Percentiles rank a stretch among this genome's conserved stretches.
Evolutionary conservation across 495 filamentous ascomycete species (phyloP).

Genomic region (Sordaria brevicollis): DNA sequence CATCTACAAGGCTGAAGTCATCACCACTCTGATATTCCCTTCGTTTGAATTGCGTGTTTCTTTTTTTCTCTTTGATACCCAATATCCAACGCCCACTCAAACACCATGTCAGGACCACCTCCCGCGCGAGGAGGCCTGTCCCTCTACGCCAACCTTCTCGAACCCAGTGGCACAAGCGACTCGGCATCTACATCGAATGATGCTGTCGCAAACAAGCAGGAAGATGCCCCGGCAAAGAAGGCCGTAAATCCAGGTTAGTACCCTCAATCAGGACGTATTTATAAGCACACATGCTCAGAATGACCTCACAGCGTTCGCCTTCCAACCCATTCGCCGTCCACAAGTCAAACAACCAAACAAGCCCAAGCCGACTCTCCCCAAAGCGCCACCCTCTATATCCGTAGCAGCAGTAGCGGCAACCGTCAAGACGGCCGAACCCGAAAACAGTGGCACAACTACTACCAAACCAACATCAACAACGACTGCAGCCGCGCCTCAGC

Average conservation of each 20-base stretch:
- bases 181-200: constrained; percentile 62
- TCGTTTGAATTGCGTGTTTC: no score
- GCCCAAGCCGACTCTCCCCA: constrained; percentile 50
- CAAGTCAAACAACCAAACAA: constrained; percentile 62
- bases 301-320: constrained; percentile 59
- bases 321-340: constrained; percentile 67
- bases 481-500: constrained; percentile 38
- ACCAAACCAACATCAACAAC: constrained; percentile 1
- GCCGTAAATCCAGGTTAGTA: constrained; percentile 63
- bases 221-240: constrained; percentile 57
- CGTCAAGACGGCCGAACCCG: background rate
- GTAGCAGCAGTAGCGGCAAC: constrained; percentile 6
- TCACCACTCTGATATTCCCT: background rate
- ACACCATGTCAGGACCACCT: constrained; percentile 1
- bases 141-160: constrained; percentile 48
- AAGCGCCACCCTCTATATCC: constrained; percentile 17
- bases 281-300: constrained; percentile 1
- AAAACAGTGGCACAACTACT: background rate
- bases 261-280: background rate
- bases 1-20: background rate
- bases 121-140: constrained; percentile 33
- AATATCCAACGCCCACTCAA: background rate
- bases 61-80: background rate
- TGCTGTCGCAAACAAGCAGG: constrained; percentile 65
- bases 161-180: constrained; percentile 29